Evolutionary conservation across 495 filamentous ascomycete species (phyloP).

Genomic region (Halenospora varia): DNA sequence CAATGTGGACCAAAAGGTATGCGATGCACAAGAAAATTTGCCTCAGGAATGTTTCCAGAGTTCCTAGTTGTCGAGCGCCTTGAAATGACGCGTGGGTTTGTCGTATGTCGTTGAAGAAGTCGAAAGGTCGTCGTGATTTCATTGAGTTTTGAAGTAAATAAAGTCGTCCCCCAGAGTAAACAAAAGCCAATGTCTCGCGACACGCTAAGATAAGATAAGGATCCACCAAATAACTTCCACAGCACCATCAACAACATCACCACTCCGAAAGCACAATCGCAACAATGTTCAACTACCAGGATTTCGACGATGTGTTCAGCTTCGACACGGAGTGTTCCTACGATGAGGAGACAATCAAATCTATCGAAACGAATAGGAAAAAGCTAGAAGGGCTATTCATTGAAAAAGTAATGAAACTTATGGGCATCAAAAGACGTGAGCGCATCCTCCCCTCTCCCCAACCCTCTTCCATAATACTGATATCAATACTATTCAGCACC

Average conservation of each 20-base stretch:
- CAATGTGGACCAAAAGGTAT: neutral
- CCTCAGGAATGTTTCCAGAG: neutral
- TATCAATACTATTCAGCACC: conserved; percentile 34
- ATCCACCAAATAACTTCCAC: neutral
- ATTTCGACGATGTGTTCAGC: conserved; percentile 62
- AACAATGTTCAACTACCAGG: conserved; percentile 35
- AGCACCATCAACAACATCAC: neutral
- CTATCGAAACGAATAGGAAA: conserved; percentile 59
- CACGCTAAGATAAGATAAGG: conserved; percentile 6
- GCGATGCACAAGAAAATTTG: neutral
- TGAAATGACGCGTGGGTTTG: conserved; percentile 3
- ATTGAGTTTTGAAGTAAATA: neutral
- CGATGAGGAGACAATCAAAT: conserved; percentile 49
- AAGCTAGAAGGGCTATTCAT: conserved; percentile 67
- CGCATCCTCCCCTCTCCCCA: neutral
- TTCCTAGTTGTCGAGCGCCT: neutral
- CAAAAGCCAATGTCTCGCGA: neutral
- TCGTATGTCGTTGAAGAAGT: neutral
- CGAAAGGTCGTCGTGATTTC: neutral
- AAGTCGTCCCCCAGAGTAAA: neutral
- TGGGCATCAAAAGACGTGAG: conserved; percentile 65
- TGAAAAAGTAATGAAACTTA: conserved; percentile 64
- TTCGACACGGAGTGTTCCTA: conserved; percentile 60
- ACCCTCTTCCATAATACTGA: neutral
- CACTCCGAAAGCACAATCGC: neutral